Percentiles rank a stretch among this genome's conserved stretches.
Conservation (phyloP, 2,329 filamentous ascomycete genomes). For the Arthroderma uncinatum region DNA sequence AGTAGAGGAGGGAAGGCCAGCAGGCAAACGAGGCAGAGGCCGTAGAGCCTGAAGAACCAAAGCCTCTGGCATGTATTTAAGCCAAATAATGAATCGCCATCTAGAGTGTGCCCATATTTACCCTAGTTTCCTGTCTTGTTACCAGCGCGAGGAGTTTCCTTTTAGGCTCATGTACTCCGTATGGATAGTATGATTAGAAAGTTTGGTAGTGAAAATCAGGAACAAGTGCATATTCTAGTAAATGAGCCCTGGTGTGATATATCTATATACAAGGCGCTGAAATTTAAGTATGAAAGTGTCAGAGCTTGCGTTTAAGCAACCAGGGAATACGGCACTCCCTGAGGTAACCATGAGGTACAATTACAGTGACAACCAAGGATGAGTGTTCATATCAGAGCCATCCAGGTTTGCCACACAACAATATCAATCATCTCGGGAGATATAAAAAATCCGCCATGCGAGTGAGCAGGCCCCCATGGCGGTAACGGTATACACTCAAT, state of each 20-base stretch:
- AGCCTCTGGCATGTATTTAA: background rate
- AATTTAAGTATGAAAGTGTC: background rate
- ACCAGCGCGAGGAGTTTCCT: too few species aligned
- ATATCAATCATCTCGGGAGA: background rate
- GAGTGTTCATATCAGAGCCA: background rate
- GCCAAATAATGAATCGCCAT: background rate
- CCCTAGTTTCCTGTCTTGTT: too few species aligned
- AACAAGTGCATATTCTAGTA: background rate
- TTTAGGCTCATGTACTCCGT: too few species aligned
- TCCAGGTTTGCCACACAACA: background rate
- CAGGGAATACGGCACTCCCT: background rate
- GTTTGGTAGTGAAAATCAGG: background rate
- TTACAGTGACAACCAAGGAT: background rate
- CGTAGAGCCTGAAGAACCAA: slow-evolving; percentile 23
- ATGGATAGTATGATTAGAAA: too few species aligned
- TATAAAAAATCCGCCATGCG: background rate
- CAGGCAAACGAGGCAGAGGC: slow-evolving; percentile 31
- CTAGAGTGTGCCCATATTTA: too few species aligned
- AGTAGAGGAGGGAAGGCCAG: slow-evolving; percentile 33
- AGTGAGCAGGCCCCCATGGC: background rate
- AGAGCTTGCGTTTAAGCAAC: background rate
- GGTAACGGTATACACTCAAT: background rate
- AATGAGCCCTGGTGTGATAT: background rate
- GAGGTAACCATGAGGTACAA: background rate
- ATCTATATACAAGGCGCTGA: background rate